Conservation (phyloP, 179 eudicot genomes). For the Sideroxylon spinosum region DNA sequence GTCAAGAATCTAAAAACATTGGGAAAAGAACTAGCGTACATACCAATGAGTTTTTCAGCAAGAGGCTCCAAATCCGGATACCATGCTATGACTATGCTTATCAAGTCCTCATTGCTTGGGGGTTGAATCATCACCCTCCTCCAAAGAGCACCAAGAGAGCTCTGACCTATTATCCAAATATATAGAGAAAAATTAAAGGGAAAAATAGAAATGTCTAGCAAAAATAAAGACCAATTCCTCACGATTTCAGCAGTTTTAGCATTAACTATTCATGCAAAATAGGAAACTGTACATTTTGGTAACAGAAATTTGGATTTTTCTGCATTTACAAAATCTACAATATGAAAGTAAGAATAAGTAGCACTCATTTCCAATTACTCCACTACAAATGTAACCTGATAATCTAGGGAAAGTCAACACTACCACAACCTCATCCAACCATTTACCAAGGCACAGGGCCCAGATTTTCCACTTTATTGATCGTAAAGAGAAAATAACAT, state of each 20-base stretch:
- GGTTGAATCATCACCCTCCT: constrained; percentile 71
- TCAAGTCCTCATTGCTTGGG: constrained; percentile 53
- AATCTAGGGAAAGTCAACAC: background rate
- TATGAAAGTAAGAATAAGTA: background rate
- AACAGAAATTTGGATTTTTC: background rate
- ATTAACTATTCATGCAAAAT: background rate
- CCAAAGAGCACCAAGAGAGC: constrained; percentile 73
- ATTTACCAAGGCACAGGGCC: background rate
- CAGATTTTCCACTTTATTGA: background rate
- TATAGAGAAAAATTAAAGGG: background rate
- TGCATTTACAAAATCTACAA: background rate
- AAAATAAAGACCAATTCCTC: background rate
- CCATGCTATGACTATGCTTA: constrained; percentile 51
- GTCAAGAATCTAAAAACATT: background rate
- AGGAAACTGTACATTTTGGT: background rate
- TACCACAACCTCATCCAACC: background rate
- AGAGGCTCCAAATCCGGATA: constrained; percentile 64
- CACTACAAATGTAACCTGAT: background rate
- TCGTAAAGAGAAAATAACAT: background rate
- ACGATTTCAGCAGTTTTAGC: background rate
- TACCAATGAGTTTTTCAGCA: constrained; percentile 67
- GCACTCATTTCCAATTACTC: background rate
- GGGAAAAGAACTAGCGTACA: constrained; percentile 27
- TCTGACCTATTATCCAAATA: constrained; percentile 38
- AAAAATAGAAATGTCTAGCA: background rate